Evolutionary conservation across 176 grass and related monocot genomes (phyloP).

Genomic region (Eleusine coracana): DNA sequence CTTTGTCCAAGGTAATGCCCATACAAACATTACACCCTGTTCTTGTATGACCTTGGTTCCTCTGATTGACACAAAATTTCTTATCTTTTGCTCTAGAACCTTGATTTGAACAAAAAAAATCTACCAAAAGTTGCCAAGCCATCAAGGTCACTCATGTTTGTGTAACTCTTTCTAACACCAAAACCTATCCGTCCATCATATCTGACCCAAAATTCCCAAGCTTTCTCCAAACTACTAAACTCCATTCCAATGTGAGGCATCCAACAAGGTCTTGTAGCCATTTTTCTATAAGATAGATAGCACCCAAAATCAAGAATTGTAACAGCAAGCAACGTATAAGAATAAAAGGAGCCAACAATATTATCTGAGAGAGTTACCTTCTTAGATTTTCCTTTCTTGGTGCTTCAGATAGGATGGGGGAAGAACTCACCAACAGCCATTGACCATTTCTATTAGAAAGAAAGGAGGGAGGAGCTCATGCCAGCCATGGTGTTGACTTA

Average conservation of each 20-base stretch:
- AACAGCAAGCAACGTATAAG: background rate
- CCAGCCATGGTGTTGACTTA: no score
- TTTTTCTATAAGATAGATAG: background rate
- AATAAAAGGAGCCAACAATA: no score
- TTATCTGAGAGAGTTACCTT: no score
- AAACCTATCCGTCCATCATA: conserved; percentile 13
- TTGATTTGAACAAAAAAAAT: conserved; percentile 25
- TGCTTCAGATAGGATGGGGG: no score
- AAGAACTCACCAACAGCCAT: no score
- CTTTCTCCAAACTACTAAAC: conserved; percentile 9
- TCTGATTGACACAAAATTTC: background rate
- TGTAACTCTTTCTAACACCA: conserved; percentile 27
- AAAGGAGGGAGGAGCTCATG: no score
- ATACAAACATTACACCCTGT: conserved; percentile 13
- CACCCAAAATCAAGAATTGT: background rate
- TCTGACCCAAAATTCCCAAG: conserved; percentile 1
- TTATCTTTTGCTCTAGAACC: conserved; percentile 12
- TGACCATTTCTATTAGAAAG: no score
- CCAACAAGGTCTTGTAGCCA: background rate
- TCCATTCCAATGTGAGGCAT: conserved; percentile 10
- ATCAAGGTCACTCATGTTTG: conserved; percentile 9
- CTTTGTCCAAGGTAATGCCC: background rate
- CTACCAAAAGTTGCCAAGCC: background rate
- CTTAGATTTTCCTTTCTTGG: no score
- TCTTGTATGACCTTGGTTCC: background rate